Percentiles rank a stretch among this genome's conserved stretches.
Conservation (phyloP, 768 basidiomycete species). For the Kwoniella dendrophila region DNA sequence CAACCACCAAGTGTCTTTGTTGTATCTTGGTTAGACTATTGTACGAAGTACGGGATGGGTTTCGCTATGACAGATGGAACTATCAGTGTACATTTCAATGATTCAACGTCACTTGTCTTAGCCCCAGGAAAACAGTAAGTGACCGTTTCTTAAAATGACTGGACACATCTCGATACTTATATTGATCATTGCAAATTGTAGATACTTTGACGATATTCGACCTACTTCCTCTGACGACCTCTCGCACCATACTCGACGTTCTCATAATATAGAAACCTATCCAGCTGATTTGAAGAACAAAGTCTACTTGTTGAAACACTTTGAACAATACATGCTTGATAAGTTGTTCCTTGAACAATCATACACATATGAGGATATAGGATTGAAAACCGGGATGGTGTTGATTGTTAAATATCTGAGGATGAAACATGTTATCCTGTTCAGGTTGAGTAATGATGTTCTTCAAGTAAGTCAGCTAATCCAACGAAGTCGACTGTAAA, state of each 20-base stretch:
- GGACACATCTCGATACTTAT: not conserved
- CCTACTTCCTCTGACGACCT: conserved; percentile 53
- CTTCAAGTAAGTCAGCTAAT: conserved; percentile 71
- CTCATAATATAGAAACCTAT: conserved; percentile 65
- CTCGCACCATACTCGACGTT: conserved; percentile 27
- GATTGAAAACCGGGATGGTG: conserved; percentile 79
- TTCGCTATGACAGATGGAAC: conserved; percentile 94
- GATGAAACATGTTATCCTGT: conserved; percentile 96
- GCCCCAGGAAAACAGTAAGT: conserved; percentile 84
- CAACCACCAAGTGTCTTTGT: conserved; percentile 76
- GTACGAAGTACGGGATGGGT: conserved; percentile 99
- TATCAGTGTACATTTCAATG: conserved; percentile 94
- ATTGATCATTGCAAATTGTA: conserved; percentile 48
- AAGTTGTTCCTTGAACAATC: conserved; percentile 80
- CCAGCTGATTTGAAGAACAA: conserved; percentile 81
- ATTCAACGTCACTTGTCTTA: conserved; percentile 82
- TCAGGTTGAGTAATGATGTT: conserved; percentile 92
- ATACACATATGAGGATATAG: conserved; percentile 73
- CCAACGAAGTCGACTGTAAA: not conserved
- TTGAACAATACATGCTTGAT: conserved; percentile 92
- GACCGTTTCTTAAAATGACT: not conserved
- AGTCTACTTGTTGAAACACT: conserved; percentile 88
- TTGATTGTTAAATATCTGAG: conserved; percentile 93
- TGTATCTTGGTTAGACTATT: conserved; percentile 98
- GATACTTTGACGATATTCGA: conserved; percentile 86